Base-by-base conservation (phyloP, 768 basidiomycete genomes). In the Boletus reticuloceps region DNA sequence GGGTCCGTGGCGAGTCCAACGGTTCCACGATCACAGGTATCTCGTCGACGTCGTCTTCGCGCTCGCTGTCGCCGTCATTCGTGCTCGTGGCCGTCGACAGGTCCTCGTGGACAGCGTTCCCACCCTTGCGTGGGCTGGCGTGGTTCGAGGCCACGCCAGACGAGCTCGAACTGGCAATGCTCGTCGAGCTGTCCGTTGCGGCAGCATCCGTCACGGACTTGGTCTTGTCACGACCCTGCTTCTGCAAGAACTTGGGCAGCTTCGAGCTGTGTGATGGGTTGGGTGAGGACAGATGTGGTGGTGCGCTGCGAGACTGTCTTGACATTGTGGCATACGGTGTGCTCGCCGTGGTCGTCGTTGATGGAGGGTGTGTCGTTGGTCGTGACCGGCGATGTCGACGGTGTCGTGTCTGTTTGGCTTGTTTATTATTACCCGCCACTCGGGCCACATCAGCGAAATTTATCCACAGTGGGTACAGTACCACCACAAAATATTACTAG, bases 21-120 rank as follows among this genome's bases (percentile, higher is more conserved):
- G 83, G 83, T 65, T 89, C 87, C 53, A 89, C 74, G 59, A 89
- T 86, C 45, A 86, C 80, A 14, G 85, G 86, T 3, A 82, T 73
- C 48, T 87, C 83, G 53, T 81, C 79, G 34, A 66, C 57, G 43
- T 63, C 59, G 29, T 67, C 65, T 46, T 66, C 68, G 55, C 50
- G 64, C 58, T 73, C 79, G 63, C 65, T 74, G 55, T 65, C 71
- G 40, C 52, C 56, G 51, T 70, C 65, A 29, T 47, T 43, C 37
- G 44, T 54, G 36, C 9, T 37, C 36, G 14, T 7, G 36, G 36
- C 36, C 37, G 36, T 48, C 43, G 47, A 43, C 51, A 58, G 64
- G 40, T 76, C 67, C 43, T 63, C 65, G 51, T 54, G 53, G 43
- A 38, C 37, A 40, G 25, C 25, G 25, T 54, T 58, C 46, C 63